A percentile compares a stretch with the other conserved stretches of the same genome.
Evolutionary conservation across 257 asterid species (phyloP).

Genomic region (Salvia hispanica): DNA sequence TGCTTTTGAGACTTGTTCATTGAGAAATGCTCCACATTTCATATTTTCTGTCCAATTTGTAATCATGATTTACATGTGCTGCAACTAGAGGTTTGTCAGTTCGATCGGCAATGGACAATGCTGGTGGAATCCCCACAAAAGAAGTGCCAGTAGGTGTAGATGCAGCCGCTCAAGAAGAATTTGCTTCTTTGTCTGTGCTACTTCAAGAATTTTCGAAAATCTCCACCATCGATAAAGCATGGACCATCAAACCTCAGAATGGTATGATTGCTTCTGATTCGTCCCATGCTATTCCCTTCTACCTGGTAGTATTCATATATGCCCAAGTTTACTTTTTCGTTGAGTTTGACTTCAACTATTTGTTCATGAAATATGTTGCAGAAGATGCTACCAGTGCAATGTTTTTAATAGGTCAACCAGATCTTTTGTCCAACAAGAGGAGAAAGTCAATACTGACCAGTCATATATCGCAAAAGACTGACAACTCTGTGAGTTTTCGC

Average conservation of each 20-base stretch:
- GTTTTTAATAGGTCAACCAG: constrained; percentile 78
- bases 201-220: constrained; percentile 71
- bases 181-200: constrained; percentile 52
- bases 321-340: background rate
- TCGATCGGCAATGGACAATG: constrained; percentile 49
- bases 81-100: constrained; percentile 36
- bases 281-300: background rate
- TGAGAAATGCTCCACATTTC: constrained; percentile 12
- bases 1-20: background rate
- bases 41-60: constrained; percentile 9
- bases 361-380: constrained; percentile 35
- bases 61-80: constrained; percentile 7
- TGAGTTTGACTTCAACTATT: constrained; percentile 1
- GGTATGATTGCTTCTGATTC: constrained; percentile 47
- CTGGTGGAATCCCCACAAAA: constrained; percentile 41
- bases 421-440: constrained; percentile 71
- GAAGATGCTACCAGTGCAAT: constrained; percentile 65
- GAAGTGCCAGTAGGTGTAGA: constrained; percentile 45
- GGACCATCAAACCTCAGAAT: constrained; percentile 65
- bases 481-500: constrained; percentile 53
- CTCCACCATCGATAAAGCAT: constrained; percentile 82
- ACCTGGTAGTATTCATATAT: background rate
- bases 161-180: constrained; percentile 57
- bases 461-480: constrained; percentile 48
- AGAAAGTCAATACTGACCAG: constrained; percentile 69